phyloP scores from a whole-genome alignment of 441 rosid species.

The Arabidopsis lyrata region DNA sequence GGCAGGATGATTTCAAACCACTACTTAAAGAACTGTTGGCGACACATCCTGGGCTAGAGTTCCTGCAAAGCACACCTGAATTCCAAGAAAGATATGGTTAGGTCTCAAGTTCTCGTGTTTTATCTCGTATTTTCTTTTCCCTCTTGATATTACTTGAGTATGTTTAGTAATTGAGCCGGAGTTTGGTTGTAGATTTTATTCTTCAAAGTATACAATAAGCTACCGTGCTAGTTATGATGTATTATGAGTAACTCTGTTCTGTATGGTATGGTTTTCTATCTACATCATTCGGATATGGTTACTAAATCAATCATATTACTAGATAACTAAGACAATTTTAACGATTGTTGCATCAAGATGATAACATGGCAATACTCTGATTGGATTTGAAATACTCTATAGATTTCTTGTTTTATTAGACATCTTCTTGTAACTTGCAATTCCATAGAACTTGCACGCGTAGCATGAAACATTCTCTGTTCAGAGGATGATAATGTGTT shows the following conservation, averaged over 20 bases:
- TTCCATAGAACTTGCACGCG: not conserved
- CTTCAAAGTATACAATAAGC: not conserved
- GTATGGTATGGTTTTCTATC: not conserved
- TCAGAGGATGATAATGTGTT: not conserved
- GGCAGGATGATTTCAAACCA: slow-evolving; percentile 91
- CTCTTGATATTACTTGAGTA: slow-evolving; percentile 2
- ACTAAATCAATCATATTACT: not conserved
- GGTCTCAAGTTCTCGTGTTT: slow-evolving; percentile 39
- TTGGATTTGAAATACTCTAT: not conserved
- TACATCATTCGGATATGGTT: not conserved
- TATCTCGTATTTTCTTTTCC: not conserved
- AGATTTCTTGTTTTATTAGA: slow-evolving; percentile 7
- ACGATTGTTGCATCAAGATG: not conserved
- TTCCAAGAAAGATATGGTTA: slow-evolving; percentile 99
- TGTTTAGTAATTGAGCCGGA: not conserved
- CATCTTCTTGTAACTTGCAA: slow-evolving; percentile 15
- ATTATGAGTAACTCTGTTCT: not conserved
- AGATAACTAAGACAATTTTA: not conserved
- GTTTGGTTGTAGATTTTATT: not conserved
- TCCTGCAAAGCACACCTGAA: slow-evolving; percentile 95
- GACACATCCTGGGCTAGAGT: slow-evolving; percentile 97
- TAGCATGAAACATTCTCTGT: not conserved
- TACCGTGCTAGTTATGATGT: not conserved
- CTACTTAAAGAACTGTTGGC: slow-evolving; percentile 84
- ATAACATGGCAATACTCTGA: not conserved